Evolutionary conservation across 805 yeast genomes (phyloP).

Genomic region (Metschnikowia reukaufii): DNA sequence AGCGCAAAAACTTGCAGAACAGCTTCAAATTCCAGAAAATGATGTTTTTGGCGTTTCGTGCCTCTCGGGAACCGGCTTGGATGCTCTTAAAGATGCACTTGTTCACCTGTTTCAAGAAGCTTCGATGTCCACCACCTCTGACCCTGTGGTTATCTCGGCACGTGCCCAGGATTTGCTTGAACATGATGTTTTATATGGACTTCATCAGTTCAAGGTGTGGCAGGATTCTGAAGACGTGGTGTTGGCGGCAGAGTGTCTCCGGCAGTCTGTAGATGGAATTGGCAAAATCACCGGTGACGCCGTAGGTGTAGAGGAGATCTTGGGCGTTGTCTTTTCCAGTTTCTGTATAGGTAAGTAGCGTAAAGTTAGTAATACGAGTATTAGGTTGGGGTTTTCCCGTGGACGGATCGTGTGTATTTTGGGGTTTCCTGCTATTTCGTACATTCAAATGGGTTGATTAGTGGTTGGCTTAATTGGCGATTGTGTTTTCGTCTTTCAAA

Average conservation of each 20-base stretch:
- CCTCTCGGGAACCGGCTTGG: slow-evolving; percentile 53
- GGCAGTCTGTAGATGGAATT: slow-evolving; percentile 76
- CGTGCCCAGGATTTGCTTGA: slow-evolving; percentile 72
- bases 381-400: background rate
- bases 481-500: background rate
- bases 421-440: background rate
- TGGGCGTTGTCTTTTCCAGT: slow-evolving; percentile 86
- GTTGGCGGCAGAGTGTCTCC: slow-evolving; percentile 74
- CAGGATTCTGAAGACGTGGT: slow-evolving; percentile 66
- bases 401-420: background rate
- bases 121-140: slow-evolving; percentile 50
- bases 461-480: too few species aligned
- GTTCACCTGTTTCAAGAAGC: slow-evolving; percentile 47
- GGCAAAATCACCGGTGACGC: slow-evolving; percentile 91
- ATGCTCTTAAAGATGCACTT: slow-evolving; percentile 42
- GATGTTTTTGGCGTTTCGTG: slow-evolving; percentile 57
- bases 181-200: slow-evolving; percentile 76
- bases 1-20: slow-evolving; percentile 8
- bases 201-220: slow-evolving; percentile 58
- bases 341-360: slow-evolving; percentile 89
- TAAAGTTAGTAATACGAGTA: background rate
- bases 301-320: slow-evolving; percentile 84
- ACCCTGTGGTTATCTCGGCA: slow-evolving; percentile 71
- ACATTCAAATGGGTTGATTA: too few species aligned
- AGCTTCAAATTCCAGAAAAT: slow-evolving; percentile 16